Percentiles rank a stretch among this genome's conserved stretches.
phyloP scores from a whole-genome alignment of 495 filamentous ascomycete genomes.

The Alectoria sarmentosa region DNA sequence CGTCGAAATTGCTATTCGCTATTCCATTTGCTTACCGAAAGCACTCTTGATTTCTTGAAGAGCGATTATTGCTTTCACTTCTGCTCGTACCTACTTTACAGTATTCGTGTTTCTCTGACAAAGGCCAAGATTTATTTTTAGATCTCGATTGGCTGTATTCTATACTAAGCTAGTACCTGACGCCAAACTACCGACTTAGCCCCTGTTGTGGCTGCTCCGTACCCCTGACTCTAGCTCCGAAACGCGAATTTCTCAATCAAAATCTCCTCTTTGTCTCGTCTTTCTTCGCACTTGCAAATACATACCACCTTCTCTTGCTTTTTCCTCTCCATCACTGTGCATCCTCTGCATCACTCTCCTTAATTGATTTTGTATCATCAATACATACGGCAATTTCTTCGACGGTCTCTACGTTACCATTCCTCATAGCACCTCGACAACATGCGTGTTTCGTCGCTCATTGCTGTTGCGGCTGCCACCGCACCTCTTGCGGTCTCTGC shows the following conservation, averaged over 20 bases:
- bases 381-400: slow-evolving; percentile 8
- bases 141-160: neutral
- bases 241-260: neutral
- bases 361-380: slow-evolving; percentile 12
- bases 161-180: too few relatives aligned
- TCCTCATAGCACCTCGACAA: slow-evolving; percentile 3
- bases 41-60: too few relatives aligned
- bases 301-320: slow-evolving; percentile 8
- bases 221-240: neutral
- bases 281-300: slow-evolving; percentile 6
- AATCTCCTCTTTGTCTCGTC: slow-evolving; percentile 3
- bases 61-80: too few relatives aligned
- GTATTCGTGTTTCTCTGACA: neutral
- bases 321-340: neutral
- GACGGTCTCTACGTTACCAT: slow-evolving; percentile 10
- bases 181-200: neutral
- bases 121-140: neutral
- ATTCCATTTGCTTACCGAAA: too few relatives aligned
- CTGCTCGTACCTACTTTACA: too few relatives aligned
- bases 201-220: neutral
- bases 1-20: neutral
- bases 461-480: slow-evolving; percentile 38
- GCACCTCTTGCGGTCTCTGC: slow-evolving; percentile 38
- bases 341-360: slow-evolving; percentile 1
- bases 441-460: slow-evolving; percentile 40